A percentile compares a stretch with the other conserved stretches of the same genome.
These are phyloP conservation scores for Gnomoniopsis smithogilvyi DNA, from an alignment of 2,329 filamentous ascomycete species.

Conservation along the genomic window DNA sequence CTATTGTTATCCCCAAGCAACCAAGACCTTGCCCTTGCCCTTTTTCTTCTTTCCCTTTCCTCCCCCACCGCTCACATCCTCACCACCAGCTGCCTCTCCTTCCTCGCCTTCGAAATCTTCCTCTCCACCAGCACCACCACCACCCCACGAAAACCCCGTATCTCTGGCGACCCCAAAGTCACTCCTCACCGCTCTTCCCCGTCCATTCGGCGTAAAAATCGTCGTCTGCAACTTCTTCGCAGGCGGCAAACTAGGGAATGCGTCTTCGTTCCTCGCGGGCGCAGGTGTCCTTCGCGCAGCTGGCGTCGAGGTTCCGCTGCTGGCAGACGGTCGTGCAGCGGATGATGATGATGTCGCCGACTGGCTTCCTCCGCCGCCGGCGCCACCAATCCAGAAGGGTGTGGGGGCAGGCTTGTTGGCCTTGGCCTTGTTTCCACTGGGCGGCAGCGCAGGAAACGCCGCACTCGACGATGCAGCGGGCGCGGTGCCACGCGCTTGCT, in stretches of 20 bases:
- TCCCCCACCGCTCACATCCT: slow-evolving; percentile 31
- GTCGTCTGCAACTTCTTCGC: slow-evolving; percentile 67
- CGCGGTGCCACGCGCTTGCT: slow-evolving; percentile 17
- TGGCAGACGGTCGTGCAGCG: not conserved
- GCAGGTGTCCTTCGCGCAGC: slow-evolving; percentile 11
- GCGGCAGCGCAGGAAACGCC: slow-evolving; percentile 44
- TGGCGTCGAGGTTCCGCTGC: not conserved
- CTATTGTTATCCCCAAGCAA: slow-evolving; percentile 53
- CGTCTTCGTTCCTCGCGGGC: slow-evolving; percentile 46
- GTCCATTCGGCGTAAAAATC: slow-evolving; percentile 56
- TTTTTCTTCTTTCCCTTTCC: slow-evolving; percentile 59
- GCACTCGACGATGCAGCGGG: slow-evolving; percentile 24
- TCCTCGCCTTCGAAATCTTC: slow-evolving; percentile 23
- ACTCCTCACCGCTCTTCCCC: slow-evolving; percentile 48
- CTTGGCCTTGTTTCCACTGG: slow-evolving; percentile 12
- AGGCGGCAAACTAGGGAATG: slow-evolving; percentile 79
- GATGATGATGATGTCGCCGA: not conserved
- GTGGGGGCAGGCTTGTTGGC: not conserved
- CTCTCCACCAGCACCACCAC: slow-evolving; percentile 23
- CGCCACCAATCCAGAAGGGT: slow-evolving; percentile 22
- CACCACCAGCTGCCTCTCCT: slow-evolving; percentile 23
- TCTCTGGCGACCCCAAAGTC: slow-evolving; percentile 44
- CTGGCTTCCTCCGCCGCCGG: not conserved
- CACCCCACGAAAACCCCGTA: slow-evolving; percentile 54
- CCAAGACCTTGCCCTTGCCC: slow-evolving; percentile 56